Evolutionary conservation across 805 yeast genomes (phyloP).

Genomic region (Barnettozyma californica): DNA sequence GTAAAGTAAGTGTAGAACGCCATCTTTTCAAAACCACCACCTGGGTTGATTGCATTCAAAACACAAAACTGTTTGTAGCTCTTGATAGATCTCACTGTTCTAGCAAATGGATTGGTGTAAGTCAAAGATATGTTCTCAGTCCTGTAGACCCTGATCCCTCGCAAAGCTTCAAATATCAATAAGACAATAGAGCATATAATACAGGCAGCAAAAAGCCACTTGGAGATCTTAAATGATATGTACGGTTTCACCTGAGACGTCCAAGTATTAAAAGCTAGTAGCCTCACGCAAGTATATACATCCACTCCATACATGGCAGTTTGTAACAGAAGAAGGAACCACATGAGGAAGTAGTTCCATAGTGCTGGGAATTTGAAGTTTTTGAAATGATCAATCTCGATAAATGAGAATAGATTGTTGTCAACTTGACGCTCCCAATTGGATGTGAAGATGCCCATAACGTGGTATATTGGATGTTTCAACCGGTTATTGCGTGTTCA

Average conservation of each 20-base stretch:
- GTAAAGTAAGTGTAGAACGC: conserved; percentile 63
- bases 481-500: too few relatives aligned
- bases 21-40: conserved; percentile 57
- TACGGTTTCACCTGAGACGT: conserved; percentile 46
- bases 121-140: conserved; percentile 64
- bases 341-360: conserved; percentile 35
- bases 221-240: conserved; percentile 45
- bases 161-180: conserved; percentile 48
- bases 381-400: conserved; percentile 42
- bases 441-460: conserved; percentile 25
- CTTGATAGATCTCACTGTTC: conserved; percentile 48
- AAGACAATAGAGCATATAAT: conserved; percentile 64
- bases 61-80: conserved; percentile 68
- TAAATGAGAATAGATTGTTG: conserved; percentile 41
- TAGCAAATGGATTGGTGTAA: conserved; percentile 63
- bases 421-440: conserved; percentile 32
- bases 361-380: conserved; percentile 41
- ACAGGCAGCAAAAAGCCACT: conserved; percentile 78
- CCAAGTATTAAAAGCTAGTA: conserved; percentile 72
- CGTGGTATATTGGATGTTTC: background rate
- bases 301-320: conserved; percentile 59
- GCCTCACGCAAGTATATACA: conserved; percentile 70
- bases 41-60: conserved; percentile 63
- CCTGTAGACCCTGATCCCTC: conserved; percentile 53
- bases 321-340: conserved; percentile 37